phyloP scores from a whole-genome alignment of 2,329 filamentous ascomycete species.

The Cytospora schulzeri region DNA sequence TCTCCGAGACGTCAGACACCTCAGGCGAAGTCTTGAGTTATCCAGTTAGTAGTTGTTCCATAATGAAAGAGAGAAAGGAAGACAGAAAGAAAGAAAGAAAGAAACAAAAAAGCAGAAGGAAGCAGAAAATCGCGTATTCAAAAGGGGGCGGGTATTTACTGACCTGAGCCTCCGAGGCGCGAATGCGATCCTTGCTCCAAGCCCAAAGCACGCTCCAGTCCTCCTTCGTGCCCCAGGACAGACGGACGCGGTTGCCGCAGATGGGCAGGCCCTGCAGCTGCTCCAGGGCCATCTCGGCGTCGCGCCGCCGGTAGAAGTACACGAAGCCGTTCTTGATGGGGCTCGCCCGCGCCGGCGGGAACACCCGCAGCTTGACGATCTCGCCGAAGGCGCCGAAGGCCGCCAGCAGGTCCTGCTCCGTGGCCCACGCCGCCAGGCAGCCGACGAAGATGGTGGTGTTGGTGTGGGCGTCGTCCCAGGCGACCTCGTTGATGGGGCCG shows the following conservation, averaged over 20 bases:
- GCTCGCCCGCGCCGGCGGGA: background rate
- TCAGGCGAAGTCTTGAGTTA: too few species aligned
- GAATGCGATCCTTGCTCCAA: fast-evolving
- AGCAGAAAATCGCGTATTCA: too few species aligned
- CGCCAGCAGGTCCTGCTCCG: fast-evolving
- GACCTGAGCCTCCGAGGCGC: background rate
- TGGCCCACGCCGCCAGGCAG: background rate
- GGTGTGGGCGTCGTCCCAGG: too few species aligned
- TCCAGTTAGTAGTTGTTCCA: too few species aligned
- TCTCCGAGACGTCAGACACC: too few species aligned
- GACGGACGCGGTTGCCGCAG: background rate
- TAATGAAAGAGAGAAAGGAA: too few species aligned
- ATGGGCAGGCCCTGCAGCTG: constrained; percentile 13
- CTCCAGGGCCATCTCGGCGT: constrained; percentile 8
- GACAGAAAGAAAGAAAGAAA: too few species aligned
- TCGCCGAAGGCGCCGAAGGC: background rate
- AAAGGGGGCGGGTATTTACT: too few species aligned
- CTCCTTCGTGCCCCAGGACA: background rate
- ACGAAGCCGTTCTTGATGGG: background rate
- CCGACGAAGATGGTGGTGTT: constrained; percentile 11
- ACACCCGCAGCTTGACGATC: background rate
- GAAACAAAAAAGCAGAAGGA: too few species aligned
- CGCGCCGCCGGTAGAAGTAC: background rate
- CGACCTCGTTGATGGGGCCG: too few species aligned
- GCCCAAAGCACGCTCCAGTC: background rate